Evolutionary conservation across 192 early-diverging fungal species (phyloP), one percentile per base, ranked within the genome.

Genomic region (Geranomyces variabilis): DNA sequence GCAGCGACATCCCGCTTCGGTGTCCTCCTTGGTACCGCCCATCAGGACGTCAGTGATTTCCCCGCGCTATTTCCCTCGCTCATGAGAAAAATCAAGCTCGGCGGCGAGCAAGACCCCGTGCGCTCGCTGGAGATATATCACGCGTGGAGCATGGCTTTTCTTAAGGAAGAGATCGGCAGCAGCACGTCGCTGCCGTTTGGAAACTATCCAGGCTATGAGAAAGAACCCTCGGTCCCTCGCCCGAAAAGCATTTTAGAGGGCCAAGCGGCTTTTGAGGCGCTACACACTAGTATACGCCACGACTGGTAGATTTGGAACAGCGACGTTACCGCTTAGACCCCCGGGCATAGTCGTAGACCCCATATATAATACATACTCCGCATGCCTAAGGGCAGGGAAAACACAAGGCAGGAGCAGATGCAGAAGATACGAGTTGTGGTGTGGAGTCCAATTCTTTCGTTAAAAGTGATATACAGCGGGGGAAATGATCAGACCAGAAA

Each of bases 31-130:
- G 56, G 33, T 19, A 77, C 76, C 1, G 70, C 70, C 5, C 76
- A 77, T 51, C 70, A 77, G 26, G 46, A 77, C 44, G 5, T 51
- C 34, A 68, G 64, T 10, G 76, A 77, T 61, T 69, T 77, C 26
- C 70, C 70, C 1, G 29, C 45, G 19, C 55, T 77, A 1, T 77
- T 69, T 48, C 63, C 63, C 12, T 10, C 14, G 34, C 5, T 71
- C 0, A 53, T 65, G 53, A 13, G 29, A 8, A 62, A n/a, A 47
- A 26, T 67, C 43, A 58, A 62, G 28, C 65, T 63, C 21, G 22
- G 47, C 49, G 73, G 66, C 19, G 12, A 55, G 1, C 29, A 29
- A 12, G 73, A 68, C 47, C 73, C 65, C 26, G n/a, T n/a, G 12
- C 15, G n/a, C 10, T 41, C 44, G 0, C 36, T 63, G 28, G 28